Percentiles rank a stretch among this genome's conserved stretches.
Evolutionary conservation across 257 asterid species (phyloP).

Genomic region (Jaltomata sinuosa): DNA sequence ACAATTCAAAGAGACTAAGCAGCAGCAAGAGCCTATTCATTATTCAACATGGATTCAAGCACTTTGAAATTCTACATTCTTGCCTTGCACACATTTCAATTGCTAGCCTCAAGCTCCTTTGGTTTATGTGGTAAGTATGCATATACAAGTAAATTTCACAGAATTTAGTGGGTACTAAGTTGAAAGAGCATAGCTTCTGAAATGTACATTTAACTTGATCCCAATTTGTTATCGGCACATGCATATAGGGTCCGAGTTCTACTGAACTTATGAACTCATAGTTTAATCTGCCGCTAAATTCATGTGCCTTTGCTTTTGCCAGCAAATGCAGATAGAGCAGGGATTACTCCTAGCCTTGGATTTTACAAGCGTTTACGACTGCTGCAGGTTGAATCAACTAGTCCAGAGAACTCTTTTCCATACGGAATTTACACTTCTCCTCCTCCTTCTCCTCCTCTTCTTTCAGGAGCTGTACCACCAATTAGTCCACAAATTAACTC

Average conservation of each 20-base stretch:
- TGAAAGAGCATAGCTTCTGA: background rate
- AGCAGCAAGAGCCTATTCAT: background rate
- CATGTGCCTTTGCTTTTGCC: background rate
- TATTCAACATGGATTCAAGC: background rate
- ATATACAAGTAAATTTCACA: background rate
- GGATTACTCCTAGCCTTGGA: background rate
- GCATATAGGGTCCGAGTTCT: background rate
- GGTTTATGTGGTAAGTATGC: background rate
- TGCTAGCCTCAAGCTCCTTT: background rate
- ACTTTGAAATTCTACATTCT: background rate
- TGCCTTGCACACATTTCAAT: background rate
- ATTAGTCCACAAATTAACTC: background rate
- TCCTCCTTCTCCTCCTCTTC: background rate
- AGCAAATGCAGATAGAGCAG: background rate
- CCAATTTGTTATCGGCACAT: background rate
- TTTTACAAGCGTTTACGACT: background rate
- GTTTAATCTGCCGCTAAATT: background rate
- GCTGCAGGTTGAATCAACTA: background rate
- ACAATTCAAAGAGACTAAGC: background rate
- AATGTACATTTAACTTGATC: background rate
- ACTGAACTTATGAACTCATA: background rate
- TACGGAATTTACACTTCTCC: background rate
- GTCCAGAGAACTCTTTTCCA: background rate
- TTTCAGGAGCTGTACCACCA: background rate
- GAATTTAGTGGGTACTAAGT: background rate